A percentile compares a stretch with the other conserved stretches of the same genome.
Evolutionary conservation across 2,329 filamentous ascomycete genomes (phyloP).

Genomic region (Aureobasidium sp.): DNA sequence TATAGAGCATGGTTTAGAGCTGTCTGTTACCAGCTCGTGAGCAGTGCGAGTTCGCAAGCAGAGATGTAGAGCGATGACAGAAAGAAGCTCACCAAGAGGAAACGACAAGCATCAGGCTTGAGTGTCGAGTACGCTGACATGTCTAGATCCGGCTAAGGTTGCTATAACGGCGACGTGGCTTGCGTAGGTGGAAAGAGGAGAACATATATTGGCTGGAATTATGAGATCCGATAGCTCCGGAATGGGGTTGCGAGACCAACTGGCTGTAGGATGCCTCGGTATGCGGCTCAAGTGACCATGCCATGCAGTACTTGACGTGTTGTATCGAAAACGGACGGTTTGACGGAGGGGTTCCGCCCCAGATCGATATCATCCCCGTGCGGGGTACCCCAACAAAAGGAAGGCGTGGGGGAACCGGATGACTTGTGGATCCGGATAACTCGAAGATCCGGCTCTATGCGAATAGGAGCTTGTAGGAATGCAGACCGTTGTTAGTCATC

Average conservation of each 20-base stretch:
- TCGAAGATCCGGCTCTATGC: not conserved
- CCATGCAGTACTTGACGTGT: not conserved
- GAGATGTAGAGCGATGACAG: not conserved
- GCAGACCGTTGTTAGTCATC: not conserved
- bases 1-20: not conserved
- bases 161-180: not conserved
- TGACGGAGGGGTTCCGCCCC: not conserved
- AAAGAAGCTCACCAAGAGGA: conserved; percentile 4
- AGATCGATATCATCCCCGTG: not conserved
- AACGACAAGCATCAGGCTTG: not conserved
- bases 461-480: not conserved
- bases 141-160: not conserved
- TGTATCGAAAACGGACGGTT: not conserved
- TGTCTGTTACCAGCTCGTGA: not conserved
- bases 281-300: not conserved
- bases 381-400: not conserved
- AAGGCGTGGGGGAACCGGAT: too few relatives aligned
- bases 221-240: not conserved
- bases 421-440: not conserved
- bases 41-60: not conserved
- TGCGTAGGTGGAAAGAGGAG: not conserved
- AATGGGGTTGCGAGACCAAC: not conserved
- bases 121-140: not conserved
- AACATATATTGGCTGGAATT: not conserved
- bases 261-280: not conserved